A percentile compares a stretch with the other conserved stretches of the same genome.
These are phyloP conservation scores for Gleditsia sinensis DNA, from an alignment of 306 rosid genomes.

Conservation along the genomic window DNA sequence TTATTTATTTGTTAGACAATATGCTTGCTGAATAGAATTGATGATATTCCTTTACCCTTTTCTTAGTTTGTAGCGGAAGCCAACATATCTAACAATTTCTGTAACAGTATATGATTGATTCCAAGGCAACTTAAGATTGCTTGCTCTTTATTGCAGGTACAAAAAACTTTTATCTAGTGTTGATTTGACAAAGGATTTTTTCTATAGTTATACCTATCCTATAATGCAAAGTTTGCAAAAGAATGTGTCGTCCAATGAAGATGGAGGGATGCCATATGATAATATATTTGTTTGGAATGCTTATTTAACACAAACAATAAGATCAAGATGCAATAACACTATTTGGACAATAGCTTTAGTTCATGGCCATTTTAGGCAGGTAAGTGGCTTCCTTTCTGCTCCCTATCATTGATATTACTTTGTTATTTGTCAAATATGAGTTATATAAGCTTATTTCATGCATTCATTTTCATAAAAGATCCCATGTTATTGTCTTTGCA, in stretches of 20 bases:
- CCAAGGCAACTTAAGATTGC: neutral
- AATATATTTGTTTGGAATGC: conserved; percentile 98
- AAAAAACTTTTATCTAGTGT: conserved; percentile 87
- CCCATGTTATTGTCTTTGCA: too few species aligned
- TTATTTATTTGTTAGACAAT: neutral
- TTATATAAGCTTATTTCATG: too few species aligned
- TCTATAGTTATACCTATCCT: conserved; percentile 94
- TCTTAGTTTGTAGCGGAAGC: neutral
- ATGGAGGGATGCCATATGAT: conserved; percentile 76
- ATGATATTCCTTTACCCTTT: neutral
- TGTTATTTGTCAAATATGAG: too few species aligned
- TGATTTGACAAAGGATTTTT: conserved; percentile 94
- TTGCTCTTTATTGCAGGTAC: conserved; percentile 62
- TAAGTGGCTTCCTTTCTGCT: conserved; percentile 29
- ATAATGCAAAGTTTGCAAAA: conserved; percentile 95
- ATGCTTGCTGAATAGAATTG: neutral
- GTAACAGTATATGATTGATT: too few species aligned
- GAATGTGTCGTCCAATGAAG: conserved; percentile 56
- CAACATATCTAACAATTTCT: neutral
- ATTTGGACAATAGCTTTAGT: conserved; percentile 96
- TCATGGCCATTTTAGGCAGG: conserved; percentile 97
- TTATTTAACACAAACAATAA: conserved; percentile 77
- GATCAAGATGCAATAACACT: conserved; percentile 86
- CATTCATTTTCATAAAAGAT: too few species aligned
- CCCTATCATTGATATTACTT: neutral